Evolutionary conservation across 148 eudicot species (phyloP), one percentile per base, ranked within the genome.

Genomic region (Fagopyrum homotropicum): DNA sequence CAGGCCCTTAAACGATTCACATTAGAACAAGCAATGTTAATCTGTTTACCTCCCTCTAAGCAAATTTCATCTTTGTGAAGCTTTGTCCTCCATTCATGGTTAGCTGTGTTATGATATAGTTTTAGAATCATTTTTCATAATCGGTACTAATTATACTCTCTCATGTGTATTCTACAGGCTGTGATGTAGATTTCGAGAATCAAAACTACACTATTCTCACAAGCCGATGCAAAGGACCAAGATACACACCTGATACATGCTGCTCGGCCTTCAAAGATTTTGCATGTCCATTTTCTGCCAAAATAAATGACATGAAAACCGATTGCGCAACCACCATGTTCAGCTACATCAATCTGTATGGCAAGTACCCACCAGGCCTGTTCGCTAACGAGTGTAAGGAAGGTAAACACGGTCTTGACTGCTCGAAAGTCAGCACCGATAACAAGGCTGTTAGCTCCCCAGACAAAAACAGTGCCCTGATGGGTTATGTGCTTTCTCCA

Each of bases 281-380:
- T 2, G 85, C 88, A 26, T 91, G 93, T 81, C 93, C 87, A 6
- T 83, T 79, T 2, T 72, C 81, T 0, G 80, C 70, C 9, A 50
- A 78, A 22, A 3, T 91, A 22, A 86, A 87, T 8, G 91, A 91
- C 73, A 45, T 56, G 10, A 78, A 70, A 45, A 87, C 78, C 75
- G 77, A 86, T 30, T 91, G 97, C 30, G 89, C 89, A 47, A 57
- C 80, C 11, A 87, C 84, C 45, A 79, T 91, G 85, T 84, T 87
- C 83, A 87, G 91, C 76, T 89, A 91, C 79, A 82, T 87, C 63
- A 86, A 82, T 75, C 81, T 84, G 54, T 45, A 82, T n/a, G 93
- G 90, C 2, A 88, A 85, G 16, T 89, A 88, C 77, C 92, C 96
- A 0, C 84, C 91, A 1, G 92, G 88, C 54, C 85, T 90, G 15